Evolutionary conservation across 345 rosid genomes (phyloP), one percentile per base, ranked within the genome.

Genomic region (Theobroma cacao): DNA sequence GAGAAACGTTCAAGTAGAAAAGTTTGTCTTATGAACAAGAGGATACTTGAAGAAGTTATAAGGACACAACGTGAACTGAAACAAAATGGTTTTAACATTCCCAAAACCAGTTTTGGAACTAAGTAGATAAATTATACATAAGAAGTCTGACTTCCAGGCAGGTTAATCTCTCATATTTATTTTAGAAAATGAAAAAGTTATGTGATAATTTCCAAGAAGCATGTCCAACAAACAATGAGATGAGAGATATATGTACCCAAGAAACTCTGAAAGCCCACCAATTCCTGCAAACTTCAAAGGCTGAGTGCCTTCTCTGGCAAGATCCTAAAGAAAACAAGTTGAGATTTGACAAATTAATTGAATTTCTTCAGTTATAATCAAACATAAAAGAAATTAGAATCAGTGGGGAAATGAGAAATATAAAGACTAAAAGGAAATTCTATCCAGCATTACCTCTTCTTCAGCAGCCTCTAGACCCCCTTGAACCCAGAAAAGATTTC

Each of bases 401-500:
- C 13, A 31, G 63, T 33, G 40, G 34, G 67, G 77, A 26, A 30
- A 81, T 40, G 7, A 41, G 5, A 61, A 70, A 66, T 34, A 3
- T 41, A 36, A 78, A 78, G 75, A 28, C 11, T 77, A 74, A 86
- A 64, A 58, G 55, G 59, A 64, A 79, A 31, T 40, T 38, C 58
- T 58, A 40, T 65, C 28, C 31, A 18, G 72, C 10, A 43, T 41
- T 77, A 93, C 98, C 91, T 93, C 97, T 72, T 91, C 98, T 90
- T 90, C 94, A 70, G 98, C 94, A 4, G 91, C 86, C 83, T 95
- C 98, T 55, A 95, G 84, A 59, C 97, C 98, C 43, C 98, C 95
- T 86, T 92, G 98, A 79, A 95, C 89, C 98, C 95, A 93, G 84
- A 92, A 95, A 74, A 95, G 83, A 87, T 90, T 95, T 84, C 80